Evolutionary conservation across 148 eudicot genomes (phyloP).

Genomic region (Chenopodium quinoa): DNA sequence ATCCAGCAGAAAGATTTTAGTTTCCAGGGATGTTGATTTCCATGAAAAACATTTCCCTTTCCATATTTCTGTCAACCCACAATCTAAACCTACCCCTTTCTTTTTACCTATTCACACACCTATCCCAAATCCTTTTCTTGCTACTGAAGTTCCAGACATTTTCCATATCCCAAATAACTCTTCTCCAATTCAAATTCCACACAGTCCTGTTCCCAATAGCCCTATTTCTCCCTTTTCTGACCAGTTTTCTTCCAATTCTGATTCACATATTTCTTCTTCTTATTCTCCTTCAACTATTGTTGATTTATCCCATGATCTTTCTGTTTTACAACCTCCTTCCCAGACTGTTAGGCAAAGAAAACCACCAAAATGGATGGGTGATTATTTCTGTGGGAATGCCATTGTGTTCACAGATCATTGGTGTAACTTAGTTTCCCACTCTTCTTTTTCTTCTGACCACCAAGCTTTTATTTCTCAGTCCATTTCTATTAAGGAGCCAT

Average conservation of each 20-base stretch:
- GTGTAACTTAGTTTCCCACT: neutral
- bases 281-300: no score
- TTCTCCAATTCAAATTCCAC: no score
- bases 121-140: no score
- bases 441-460: neutral
- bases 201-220: no score
- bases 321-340: rapidly evolving
- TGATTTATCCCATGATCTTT: no score
- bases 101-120: no score
- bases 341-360: neutral
- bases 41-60: neutral
- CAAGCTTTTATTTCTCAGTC: neutral
- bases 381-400: no score
- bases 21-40: neutral
- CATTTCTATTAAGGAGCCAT: neutral
- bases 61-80: neutral
- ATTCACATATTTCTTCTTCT: no score
- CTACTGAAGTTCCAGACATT: neutral
- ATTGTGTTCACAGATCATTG: neutral
- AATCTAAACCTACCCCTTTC: neutral
- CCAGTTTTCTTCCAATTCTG: no score
- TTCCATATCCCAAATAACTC: rapidly evolving
- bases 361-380: neutral
- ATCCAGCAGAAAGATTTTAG: neutral
- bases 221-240: no score